Evolutionary conservation across 1,284 basidiomycete genomes (phyloP).

Genomic region (Cystobasidium sp.): DNA sequence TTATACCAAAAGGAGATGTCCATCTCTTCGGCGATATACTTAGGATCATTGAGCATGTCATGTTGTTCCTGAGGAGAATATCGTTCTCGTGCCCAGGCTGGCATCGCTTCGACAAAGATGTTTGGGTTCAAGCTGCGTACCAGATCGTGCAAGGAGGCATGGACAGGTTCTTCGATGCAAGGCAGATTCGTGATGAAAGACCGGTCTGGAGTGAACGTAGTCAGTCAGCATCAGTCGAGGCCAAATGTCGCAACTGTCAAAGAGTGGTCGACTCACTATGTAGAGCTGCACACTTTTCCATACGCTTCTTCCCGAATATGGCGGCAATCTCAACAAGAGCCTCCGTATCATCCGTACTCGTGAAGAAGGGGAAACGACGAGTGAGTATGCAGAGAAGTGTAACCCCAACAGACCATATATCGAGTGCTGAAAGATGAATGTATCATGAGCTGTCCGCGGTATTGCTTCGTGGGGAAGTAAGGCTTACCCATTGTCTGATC

Average conservation of each 20-base stretch:
- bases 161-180: slow-evolving; percentile 67
- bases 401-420: slow-evolving; percentile 93
- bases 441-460: background rate
- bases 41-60: slow-evolving; percentile 37
- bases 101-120: slow-evolving; percentile 60
- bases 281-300: slow-evolving; percentile 83
- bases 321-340: slow-evolving; percentile 92
- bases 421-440: slow-evolving; percentile 69
- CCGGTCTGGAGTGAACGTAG: slow-evolving; percentile 66
- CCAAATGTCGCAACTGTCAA: background rate
- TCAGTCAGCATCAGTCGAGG: background rate
- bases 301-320: slow-evolving; percentile 79
- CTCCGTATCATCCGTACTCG: slow-evolving; percentile 91
- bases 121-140: slow-evolving; percentile 77
- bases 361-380: slow-evolving; percentile 91
- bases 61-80: slow-evolving; percentile 44
- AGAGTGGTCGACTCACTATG: slow-evolving; percentile 70
- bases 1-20: slow-evolving; percentile 58
- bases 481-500: slow-evolving; percentile 84
- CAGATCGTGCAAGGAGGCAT: slow-evolving; percentile 70
- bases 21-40: slow-evolving; percentile 16
- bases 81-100: slow-evolving; percentile 54
- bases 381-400: slow-evolving; percentile 91
- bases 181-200: slow-evolving; percentile 85
- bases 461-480: background rate